Conservation (phyloP, 768 basidiomycete species). For the Tricholoma bakamatsutake region DNA sequence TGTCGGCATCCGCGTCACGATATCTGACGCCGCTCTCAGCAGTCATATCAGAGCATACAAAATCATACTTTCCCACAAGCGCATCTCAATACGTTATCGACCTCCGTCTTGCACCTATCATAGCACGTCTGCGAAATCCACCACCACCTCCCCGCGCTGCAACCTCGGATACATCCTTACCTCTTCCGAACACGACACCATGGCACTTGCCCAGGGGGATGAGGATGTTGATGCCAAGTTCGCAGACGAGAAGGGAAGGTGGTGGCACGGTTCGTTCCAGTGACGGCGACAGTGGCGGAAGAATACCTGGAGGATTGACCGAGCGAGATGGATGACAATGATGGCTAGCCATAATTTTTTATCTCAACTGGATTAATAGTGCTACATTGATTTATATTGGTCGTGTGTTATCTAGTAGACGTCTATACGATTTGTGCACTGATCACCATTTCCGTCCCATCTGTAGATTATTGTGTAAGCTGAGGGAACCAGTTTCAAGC, state of each 20-base stretch:
- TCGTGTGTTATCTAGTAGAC: background rate
- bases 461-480: constrained; percentile 11
- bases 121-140: constrained; percentile 54
- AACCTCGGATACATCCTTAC: constrained; percentile 33
- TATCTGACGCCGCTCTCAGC: constrained; percentile 16
- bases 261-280: background rate
- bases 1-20: constrained; percentile 20
- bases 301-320: constrained; percentile 34
- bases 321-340: constrained; percentile 17
- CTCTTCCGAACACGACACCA: constrained; percentile 56
- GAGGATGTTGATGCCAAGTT: constrained; percentile 46
- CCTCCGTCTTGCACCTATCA: constrained; percentile 47
- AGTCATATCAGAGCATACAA: constrained; percentile 16
- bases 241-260: constrained; percentile 32
- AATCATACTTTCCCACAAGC: constrained; percentile 18
- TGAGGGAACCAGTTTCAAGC: background rate
- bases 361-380: background rate
- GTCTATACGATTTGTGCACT: background rate
- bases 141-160: constrained; percentile 29
- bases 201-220: constrained; percentile 44
- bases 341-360: background rate
- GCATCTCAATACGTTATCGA: constrained; percentile 53
- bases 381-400: constrained; percentile 7
- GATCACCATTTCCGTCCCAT: constrained; percentile 30
- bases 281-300: constrained; percentile 11